Conservation (phyloP, 2,329 filamentous ascomycete species). For the Verticillium dahliae region DNA sequence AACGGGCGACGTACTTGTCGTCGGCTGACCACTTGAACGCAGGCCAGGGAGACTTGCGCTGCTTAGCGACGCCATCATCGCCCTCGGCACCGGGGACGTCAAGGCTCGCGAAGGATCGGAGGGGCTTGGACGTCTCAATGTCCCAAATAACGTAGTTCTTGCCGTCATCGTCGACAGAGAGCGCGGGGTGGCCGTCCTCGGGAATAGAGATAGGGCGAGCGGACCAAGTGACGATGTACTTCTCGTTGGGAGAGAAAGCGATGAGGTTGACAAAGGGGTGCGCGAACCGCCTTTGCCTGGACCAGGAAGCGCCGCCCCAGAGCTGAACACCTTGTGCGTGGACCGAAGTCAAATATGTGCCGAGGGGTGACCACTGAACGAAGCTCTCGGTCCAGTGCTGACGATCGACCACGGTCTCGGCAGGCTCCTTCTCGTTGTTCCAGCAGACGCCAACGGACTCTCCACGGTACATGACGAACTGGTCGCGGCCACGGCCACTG, state of each 20-base stretch:
- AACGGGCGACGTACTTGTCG: conserved; percentile 91
- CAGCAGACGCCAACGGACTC: conserved; percentile 93
- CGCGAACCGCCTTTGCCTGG: conserved; percentile 84
- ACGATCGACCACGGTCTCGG: conserved; percentile 85
- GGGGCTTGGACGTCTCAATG: conserved; percentile 77
- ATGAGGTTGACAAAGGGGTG: conserved; percentile 94
- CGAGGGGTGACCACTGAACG: conserved; percentile 93
- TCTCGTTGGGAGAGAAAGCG: conserved; percentile 90
- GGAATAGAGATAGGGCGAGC: conserved; percentile 88
- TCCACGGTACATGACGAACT: conserved; percentile 89
- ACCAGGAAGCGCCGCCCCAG: conserved; percentile 89
- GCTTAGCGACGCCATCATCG: conserved; percentile 57
- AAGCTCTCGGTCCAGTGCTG: conserved; percentile 98
- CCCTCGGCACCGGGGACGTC: conserved; percentile 57
- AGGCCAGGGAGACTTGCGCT: conserved; percentile 91
- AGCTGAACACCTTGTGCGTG: conserved; percentile 95
- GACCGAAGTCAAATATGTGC: conserved; percentile 90
- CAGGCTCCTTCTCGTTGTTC: conserved; percentile 92
- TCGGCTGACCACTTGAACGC: conserved; percentile 99
- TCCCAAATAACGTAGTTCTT: conserved; percentile 99
- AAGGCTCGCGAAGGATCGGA: conserved; percentile 89
- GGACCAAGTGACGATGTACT: conserved; percentile 95
- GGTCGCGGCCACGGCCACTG: conserved; percentile 74
- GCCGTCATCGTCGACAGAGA: conserved; percentile 88
- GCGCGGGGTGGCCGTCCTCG: conserved; percentile 75